Evolutionary conservation across 2,329 filamentous ascomycete genomes (phyloP), one percentile per base, ranked within the genome.

Genomic region (Talaromyces albobiverticillius): DNA sequence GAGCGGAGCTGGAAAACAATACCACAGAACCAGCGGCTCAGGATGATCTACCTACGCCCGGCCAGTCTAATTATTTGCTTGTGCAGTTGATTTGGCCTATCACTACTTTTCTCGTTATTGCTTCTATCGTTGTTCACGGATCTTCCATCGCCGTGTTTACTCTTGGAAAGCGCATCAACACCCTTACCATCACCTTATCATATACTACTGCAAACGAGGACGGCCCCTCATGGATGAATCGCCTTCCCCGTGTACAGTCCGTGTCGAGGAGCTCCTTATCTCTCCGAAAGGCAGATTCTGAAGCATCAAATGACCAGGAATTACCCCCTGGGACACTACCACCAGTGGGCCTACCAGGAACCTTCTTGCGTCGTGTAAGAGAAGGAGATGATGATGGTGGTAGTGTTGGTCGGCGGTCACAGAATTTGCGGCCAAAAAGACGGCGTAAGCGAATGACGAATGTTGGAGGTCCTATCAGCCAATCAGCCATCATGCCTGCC

Each of bases 71-170:
- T 61, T 88, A 87, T 60, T 81, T 84, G 29, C 79, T 96, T 29
- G 85, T 97, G 49, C 82, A 89, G 52, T 76, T 96, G 25, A 95
- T 99, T 46, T 99, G 94, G 94, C 94, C 94, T 0, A 92, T 99
- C 55, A 90, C 89, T 0, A 90, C 90, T 0, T 99, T 99, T 72
- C 77, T 99, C 65, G 93, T 99, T 57, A 89, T 99, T 51, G 82
- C 89, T 3, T 99, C 94, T 11, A 99, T 99, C 64, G 74, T 97
- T 34, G 90, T 99, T 1, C 94, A 99, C 65, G 94, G 94, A 20
- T 97, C 94, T n/a, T 97, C 94, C 0, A 88, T 99, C 62, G 94
- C 94, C 4, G 94, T 99, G 8, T 99, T 99, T 65, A 97, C 94
- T 0, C 83, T 99, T 1, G 94, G 94, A 64, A 99, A 97, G 73